Evolutionary conservation across 176 grass and related monocot species (phyloP).

Genomic region (Panicum miliaceum): DNA sequence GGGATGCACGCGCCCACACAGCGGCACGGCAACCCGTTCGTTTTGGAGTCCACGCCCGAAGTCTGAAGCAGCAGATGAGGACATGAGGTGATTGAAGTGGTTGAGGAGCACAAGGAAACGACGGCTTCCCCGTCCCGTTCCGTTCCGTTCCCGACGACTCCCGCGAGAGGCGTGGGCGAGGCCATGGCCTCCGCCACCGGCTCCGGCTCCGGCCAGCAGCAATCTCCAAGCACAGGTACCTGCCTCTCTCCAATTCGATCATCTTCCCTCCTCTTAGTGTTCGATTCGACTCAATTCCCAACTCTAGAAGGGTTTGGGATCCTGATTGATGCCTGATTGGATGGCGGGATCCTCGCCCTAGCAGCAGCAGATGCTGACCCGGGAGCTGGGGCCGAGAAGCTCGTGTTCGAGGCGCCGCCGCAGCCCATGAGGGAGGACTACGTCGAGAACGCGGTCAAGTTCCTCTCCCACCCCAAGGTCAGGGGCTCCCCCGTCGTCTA

Average conservation of each 20-base stretch:
- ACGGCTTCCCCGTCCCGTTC: neutral
- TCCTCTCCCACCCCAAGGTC: constrained; percentile 91
- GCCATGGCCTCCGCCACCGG: constrained; percentile 27
- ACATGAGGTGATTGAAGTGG: neutral
- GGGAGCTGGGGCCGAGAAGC: constrained; percentile 21
- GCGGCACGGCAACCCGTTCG: neutral
- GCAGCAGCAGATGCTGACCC: constrained; percentile 8
- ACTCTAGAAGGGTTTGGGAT: neutral
- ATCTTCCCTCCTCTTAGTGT: neutral
- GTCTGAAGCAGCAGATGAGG: neutral
- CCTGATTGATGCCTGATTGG: neutral
- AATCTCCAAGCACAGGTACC: constrained; percentile 4
- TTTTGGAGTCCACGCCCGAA: neutral
- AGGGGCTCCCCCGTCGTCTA: constrained; percentile 73
- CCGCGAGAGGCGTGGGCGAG: neutral
- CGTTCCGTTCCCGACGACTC: neutral
- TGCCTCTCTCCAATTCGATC: neutral
- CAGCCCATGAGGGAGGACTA: constrained; percentile 82
- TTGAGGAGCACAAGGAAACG: neutral
- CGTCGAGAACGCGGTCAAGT: constrained; percentile 91
- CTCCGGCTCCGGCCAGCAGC: constrained; percentile 20
- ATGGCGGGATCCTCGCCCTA: neutral
- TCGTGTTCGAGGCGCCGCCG: constrained; percentile 47
- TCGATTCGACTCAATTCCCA: neutral
- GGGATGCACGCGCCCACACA: neutral